Base-by-base conservation (phyloP, 306 rosid species). In the Lathyrus tuberosus region DNA sequence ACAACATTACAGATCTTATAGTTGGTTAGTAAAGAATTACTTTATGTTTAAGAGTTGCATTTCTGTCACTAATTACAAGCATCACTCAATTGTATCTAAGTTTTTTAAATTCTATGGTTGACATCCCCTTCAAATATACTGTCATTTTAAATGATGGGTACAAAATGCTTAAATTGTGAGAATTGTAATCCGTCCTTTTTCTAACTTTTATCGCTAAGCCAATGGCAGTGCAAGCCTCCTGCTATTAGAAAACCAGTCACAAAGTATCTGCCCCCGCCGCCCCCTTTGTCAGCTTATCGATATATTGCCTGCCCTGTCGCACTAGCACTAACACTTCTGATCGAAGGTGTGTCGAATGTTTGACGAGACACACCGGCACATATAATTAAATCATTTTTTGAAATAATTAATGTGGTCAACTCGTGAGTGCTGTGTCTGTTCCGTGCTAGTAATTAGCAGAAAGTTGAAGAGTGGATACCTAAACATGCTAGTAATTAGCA, bases 401-500 rank as follows among this genome's bases (percentile, higher is more conserved):
- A 24, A 24, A 24, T 24, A 1, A 24, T 24, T 24, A 24, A 1
- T 24, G 28, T 24, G 1, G 28, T 24, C 28, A 3, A 24, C 28
- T 24, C 3, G 28, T 24, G 28, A 24, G 28, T 24, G 28, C 3
- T 24, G 28, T 24, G 28, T 24, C 28, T 24, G 28, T 24, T 24
- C 28, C 28, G 28, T 24, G 28, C 35, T 30, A 15, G 61, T 17
- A 11, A 43, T 58, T 78, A 26, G 69, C 47, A 51, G 30, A 48
- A 66, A 67, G 72, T 66, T 65, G 60, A 73, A 65, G 69, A 43
- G 35, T 16, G 8, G 84, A 72, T 91, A 94, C 99, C 99, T 94
- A 84, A 91, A 87, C 95, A 94, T 88, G 88, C 99, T 94, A 56
- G 99, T 94, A 51, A 94, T 54, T 48, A 94, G 99, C 99, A 91